Conservation (phyloP, 805 yeast species). For the Metschnikowia gruessii region DNA sequence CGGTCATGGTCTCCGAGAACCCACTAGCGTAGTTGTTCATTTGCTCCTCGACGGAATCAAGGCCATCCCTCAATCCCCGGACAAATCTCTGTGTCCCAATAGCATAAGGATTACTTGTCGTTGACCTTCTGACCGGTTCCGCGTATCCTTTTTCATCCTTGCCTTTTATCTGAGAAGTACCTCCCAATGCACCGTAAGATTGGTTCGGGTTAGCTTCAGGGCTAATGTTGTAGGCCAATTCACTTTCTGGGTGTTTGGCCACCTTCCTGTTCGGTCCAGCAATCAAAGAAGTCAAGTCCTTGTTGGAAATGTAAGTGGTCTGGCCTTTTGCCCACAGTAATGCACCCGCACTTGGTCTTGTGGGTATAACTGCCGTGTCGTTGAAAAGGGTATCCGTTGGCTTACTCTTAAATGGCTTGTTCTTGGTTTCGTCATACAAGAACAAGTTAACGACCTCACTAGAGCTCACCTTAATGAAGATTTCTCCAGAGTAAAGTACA, state of each 20-base stretch:
- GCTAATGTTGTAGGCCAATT: slow-evolving; percentile 46
- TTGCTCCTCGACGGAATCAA: slow-evolving; percentile 52
- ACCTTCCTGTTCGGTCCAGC: slow-evolving; percentile 73
- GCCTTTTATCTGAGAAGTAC: slow-evolving; percentile 12
- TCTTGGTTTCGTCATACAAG: slow-evolving; percentile 22
- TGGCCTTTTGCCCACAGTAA: slow-evolving; percentile 84
- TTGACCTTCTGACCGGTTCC: slow-evolving; percentile 45
- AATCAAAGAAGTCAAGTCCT: slow-evolving; percentile 62
- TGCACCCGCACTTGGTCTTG: slow-evolving; percentile 75
- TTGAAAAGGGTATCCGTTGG: slow-evolving; percentile 64
- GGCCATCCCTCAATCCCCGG: slow-evolving; percentile 49
- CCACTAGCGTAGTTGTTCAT: slow-evolving; percentile 56
- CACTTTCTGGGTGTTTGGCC: slow-evolving; percentile 57
- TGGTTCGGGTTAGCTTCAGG: slow-evolving; percentile 43
- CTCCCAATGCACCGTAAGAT: slow-evolving; percentile 27
- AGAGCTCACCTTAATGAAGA: slow-evolving; percentile 52
- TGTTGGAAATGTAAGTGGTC: slow-evolving; percentile 52
- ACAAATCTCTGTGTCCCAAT: slow-evolving; percentile 37
- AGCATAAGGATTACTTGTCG: slow-evolving; percentile 31
- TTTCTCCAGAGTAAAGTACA: slow-evolving; percentile 51
- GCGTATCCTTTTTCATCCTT: slow-evolving; percentile 33
- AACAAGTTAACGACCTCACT: slow-evolving; percentile 41
- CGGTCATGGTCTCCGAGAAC: slow-evolving; percentile 52
- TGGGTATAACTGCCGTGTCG: slow-evolving; percentile 63
- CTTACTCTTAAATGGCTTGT: slow-evolving; percentile 20